Evolutionary conservation across 306 rosid species (phyloP).

Genomic region (Notholithocarpus densiflorus): DNA sequence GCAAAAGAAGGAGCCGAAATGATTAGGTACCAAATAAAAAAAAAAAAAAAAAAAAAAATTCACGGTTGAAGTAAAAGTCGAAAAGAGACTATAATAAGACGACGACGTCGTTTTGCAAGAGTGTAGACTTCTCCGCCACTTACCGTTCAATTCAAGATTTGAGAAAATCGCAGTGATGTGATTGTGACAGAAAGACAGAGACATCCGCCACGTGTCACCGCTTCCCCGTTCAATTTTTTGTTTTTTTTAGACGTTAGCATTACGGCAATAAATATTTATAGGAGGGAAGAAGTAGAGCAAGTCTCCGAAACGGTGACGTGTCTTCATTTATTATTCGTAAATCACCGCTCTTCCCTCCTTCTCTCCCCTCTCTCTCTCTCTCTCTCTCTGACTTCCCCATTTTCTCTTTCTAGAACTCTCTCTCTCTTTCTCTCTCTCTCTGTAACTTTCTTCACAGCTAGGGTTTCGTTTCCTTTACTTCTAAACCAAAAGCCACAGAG

Average conservation of each 20-base stretch:
- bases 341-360: constrained; percentile 45
- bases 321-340: constrained; percentile 39
- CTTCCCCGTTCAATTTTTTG: not conserved
- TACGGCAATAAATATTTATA: constrained; percentile 36
- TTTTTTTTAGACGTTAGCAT: constrained; percentile 34
- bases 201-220: constrained; percentile 40
- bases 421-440: constrained; percentile 29
- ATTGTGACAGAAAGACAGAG: constrained; percentile 18
- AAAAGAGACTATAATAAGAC: too few species aligned
- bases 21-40: too few species aligned
- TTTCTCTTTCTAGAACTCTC: constrained; percentile 11
- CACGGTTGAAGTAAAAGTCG: too few species aligned
- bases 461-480: constrained; percentile 72
- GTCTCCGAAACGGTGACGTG: constrained; percentile 52
- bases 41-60: too few species aligned
- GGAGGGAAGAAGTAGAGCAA: not conserved
- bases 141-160: constrained; percentile 40
- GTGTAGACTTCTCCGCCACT: constrained; percentile 21
- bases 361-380: constrained; percentile 10
- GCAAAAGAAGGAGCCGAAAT: too few species aligned
- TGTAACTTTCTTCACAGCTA: constrained; percentile 38
- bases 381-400: constrained; percentile 18
- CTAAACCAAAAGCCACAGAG: constrained; percentile 26
- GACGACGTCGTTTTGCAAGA: constrained; percentile 27
- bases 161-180: constrained; percentile 32